phyloP scores from a whole-genome alignment of 2,329 filamentous ascomycete genomes.

The Scedosporium minutisporum region DNA sequence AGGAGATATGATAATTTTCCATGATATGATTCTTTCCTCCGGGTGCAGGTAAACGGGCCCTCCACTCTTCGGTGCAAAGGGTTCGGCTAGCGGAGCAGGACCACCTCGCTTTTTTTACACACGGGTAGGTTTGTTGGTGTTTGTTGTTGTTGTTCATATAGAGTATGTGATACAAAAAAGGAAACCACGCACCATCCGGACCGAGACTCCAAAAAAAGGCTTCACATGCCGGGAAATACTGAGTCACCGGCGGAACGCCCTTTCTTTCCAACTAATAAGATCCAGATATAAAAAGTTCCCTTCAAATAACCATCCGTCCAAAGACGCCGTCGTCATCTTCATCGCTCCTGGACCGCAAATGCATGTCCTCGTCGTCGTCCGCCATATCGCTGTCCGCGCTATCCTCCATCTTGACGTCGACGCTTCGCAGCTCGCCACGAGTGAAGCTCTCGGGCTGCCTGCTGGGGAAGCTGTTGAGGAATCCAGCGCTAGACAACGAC shows the following conservation, averaged over 20 bases:
- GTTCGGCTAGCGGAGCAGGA: slow-evolving; percentile 52
- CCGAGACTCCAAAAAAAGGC: neutral
- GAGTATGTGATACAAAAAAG: slow-evolving; percentile 17
- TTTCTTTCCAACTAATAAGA: neutral
- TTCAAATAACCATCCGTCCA: slow-evolving; percentile 61
- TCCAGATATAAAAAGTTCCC: neutral
- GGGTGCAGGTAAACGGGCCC: slow-evolving; percentile 1
- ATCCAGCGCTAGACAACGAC: slow-evolving; percentile 48
- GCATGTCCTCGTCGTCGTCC: slow-evolving; percentile 57
- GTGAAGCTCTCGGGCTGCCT: slow-evolving; percentile 57
- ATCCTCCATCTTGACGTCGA: slow-evolving; percentile 60
- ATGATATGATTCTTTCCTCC: neutral
- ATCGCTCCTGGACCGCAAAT: slow-evolving; percentile 58
- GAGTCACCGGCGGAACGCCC: slow-evolving; percentile 16
- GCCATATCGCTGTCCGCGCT: slow-evolving; percentile 54
- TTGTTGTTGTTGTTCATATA: neutral
- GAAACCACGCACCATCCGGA: neutral
- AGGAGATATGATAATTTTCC: neutral
- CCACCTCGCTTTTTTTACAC: slow-evolving; percentile 33
- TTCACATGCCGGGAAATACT: neutral
- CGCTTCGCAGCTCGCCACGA: slow-evolving; percentile 43
- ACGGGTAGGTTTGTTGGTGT: slow-evolving; percentile 16
- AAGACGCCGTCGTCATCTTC: slow-evolving; percentile 96
- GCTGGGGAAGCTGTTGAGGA: slow-evolving; percentile 53
- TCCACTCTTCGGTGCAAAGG: slow-evolving; percentile 62